A percentile compares a stretch with the other conserved stretches of the same genome.
Evolutionary conservation across 169 alveolate species (phyloP).

Genomic region (Plasmodium gonderi): DNA sequence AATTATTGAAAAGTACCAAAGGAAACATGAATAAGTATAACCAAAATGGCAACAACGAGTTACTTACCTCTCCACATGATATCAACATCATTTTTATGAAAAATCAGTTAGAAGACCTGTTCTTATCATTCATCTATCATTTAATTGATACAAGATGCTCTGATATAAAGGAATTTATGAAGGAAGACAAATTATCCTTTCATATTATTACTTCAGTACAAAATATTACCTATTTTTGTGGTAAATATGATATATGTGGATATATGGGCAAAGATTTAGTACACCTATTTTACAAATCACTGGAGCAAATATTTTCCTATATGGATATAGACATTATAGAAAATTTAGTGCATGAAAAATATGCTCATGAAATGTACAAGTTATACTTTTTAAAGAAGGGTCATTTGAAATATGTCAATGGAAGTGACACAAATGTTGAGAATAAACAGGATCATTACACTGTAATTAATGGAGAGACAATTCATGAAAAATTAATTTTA

Average conservation of each 20-base stretch:
- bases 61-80: not conserved
- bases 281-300: constrained; percentile 44
- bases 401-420: not conserved
- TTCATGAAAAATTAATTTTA: constrained; percentile 22
- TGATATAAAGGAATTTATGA: constrained; percentile 25
- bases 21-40: not conserved
- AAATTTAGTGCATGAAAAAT: constrained; percentile 3
- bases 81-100: constrained; percentile 21
- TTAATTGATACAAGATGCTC: constrained; percentile 3
- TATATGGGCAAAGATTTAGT: constrained; percentile 20
- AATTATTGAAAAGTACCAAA: not conserved
- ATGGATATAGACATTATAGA: constrained; percentile 44
- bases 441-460: not conserved
- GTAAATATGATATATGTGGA: constrained; percentile 26
- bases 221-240: constrained; percentile 44
- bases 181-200: constrained; percentile 28
- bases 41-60: not conserved
- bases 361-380: constrained; percentile 34
- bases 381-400: not conserved
- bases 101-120: constrained; percentile 58
- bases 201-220: constrained; percentile 30
- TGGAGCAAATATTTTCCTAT: constrained; percentile 47
- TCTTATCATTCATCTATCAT: constrained; percentile 23
- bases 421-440: not conserved
- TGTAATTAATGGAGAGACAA: not conserved